Evolutionary conservation across 1,139 yeast species (phyloP), one percentile per base, ranked within the genome.

Genomic region (Hyphopichia buzzinii): DNA sequence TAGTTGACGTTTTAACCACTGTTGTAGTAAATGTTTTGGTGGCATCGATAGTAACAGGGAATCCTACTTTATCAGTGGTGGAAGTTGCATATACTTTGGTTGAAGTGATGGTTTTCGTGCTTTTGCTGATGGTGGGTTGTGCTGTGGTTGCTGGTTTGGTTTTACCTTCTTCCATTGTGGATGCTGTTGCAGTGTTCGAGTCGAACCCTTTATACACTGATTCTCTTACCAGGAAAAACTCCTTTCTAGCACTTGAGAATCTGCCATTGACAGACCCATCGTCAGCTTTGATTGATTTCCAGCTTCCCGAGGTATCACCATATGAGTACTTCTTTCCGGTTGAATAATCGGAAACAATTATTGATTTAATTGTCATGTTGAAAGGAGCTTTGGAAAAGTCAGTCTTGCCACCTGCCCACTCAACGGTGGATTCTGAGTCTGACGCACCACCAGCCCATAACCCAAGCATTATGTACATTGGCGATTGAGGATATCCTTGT

Each of bases 351-450:
- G 79, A 66, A 13, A 85, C 86, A 29, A 72, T 59, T 29, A 88
- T 52, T 4, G 74, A 67, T 50, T 81, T 70, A 44, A 89, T 74
- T 46, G 72, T 55, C 86, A 85, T 85, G 26, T 79, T 57, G 56
- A 79, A 85, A 32, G 94, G 92, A 26, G 79, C 88, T 31, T 72
- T 50, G 11, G 73, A 46, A 53, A 77, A 84, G 55, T 84, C 82
- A 11, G 88, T 79, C n/a, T 48, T 46, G 35, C 95, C 95, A 36
- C 95, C 94, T 11, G 94, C 92, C 95, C 95, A 85, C 49, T 78
- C 78, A 40, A 85, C 81, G 7, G 94, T 84, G 26, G 94, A 95
- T 19, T 69, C 61, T 6, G 71, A 67, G 50, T 83, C 83, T 28
- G 66, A 52, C 13, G 87, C 68, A 43, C 94, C 94, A 42, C 90